Evolutionary conservation across 306 rosid genomes (phyloP).

Genomic region (Begonia peltatifolia): DNA sequence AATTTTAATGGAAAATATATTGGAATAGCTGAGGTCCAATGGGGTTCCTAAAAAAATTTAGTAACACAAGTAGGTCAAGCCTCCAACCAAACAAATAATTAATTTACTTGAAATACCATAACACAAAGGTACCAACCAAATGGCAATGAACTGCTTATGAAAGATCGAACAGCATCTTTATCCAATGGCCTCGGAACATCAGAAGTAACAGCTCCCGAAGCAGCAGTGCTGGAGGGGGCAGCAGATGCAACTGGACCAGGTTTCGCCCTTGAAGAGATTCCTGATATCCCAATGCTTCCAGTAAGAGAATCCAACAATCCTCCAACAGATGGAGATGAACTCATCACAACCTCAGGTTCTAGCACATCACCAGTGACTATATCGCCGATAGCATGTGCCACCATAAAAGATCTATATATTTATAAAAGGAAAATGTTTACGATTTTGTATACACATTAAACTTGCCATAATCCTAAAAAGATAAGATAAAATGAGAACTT

Average conservation of each 20-base stretch:
- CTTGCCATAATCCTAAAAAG: too few relatives aligned
- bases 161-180: slow-evolving; percentile 78
- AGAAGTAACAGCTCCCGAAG: slow-evolving; percentile 38
- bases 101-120: slow-evolving; percentile 50
- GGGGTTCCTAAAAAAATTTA: slow-evolving; percentile 56
- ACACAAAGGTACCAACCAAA: slow-evolving; percentile 84
- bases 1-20: slow-evolving; percentile 49
- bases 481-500: too few relatives aligned
- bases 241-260: slow-evolving; percentile 62
- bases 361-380: slow-evolving; percentile 51
- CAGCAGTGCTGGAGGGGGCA: slow-evolving; percentile 31
- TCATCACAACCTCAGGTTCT: slow-evolving; percentile 77
- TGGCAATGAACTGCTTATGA: slow-evolving; percentile 87
- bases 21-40: slow-evolving; percentile 76
- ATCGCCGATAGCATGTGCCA: slow-evolving; percentile 85
- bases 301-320: slow-evolving; percentile 91
- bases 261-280: slow-evolving; percentile 81
- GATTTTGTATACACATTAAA: too few relatives aligned
- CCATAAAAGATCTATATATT: slow-evolving; percentile 65
- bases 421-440: background rate
- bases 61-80: slow-evolving; percentile 7
- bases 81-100: slow-evolving; percentile 12
- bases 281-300: slow-evolving; percentile 67
- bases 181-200: slow-evolving; percentile 71
- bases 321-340: slow-evolving; percentile 77